Percentiles rank a stretch among this genome's conserved stretches.
Conservation (phyloP, 345 rosid genomes). For the Hirschfeldia incana region DNA sequence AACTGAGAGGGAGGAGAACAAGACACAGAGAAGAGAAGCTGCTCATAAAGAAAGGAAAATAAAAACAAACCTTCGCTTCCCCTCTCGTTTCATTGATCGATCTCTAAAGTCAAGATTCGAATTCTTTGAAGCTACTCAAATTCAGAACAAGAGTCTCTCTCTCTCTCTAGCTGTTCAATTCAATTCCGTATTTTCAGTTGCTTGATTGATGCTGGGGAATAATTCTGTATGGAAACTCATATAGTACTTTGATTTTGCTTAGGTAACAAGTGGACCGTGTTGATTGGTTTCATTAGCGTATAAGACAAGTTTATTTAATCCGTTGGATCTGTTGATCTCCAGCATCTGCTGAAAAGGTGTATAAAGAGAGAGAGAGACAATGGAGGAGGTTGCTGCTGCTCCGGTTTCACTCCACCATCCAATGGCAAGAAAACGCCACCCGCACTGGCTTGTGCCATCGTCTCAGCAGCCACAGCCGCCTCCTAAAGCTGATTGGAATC, state of each 20-base stretch:
- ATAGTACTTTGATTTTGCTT: conserved; percentile 2
- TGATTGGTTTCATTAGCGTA: conserved; percentile 10
- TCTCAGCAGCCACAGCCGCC: conserved; percentile 28
- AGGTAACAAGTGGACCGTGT: not conserved
- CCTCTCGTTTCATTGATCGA: conserved; percentile 15
- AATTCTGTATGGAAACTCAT: not conserved
- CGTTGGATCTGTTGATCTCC: conserved; percentile 3
- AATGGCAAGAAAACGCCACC: conserved; percentile 55
- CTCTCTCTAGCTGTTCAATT: conserved; percentile 11
- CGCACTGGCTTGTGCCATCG: conserved; percentile 22
- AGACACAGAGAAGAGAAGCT: not conserved
- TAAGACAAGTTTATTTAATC: not conserved
- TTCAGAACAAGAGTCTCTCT: conserved; percentile 8
- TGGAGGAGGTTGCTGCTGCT: conserved; percentile 68
- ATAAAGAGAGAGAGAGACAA: conserved; percentile 16
- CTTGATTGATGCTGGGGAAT: no score
- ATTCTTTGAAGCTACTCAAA: conserved; percentile 1
- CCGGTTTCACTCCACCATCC: conserved; percentile 56
- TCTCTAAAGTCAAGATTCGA: not conserved
- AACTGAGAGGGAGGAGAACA: not conserved
- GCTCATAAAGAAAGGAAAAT: not conserved
- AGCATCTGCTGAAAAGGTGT: conserved; percentile 16
- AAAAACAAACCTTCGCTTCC: not conserved
- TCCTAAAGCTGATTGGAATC: conserved; percentile 56
- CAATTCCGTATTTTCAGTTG: not conserved